Evolutionary conservation across 1,284 basidiomycete genomes (phyloP), one percentile per base, ranked within the genome.

Genomic region (Cryptococcus wingfieldii): DNA sequence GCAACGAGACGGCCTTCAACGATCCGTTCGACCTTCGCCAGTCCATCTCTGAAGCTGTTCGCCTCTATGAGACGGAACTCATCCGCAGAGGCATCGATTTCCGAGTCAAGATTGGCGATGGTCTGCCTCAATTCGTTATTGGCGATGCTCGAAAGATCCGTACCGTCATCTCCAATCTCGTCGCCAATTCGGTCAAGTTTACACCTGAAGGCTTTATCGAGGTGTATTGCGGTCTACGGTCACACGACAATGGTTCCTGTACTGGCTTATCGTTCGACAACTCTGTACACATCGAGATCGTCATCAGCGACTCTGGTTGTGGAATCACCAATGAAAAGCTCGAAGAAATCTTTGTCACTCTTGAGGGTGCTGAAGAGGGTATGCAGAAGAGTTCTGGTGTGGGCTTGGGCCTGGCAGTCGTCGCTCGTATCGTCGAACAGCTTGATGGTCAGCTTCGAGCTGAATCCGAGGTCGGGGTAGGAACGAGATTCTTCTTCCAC

Each of bases 151-250:
- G 82, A 65, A 90, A 91, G 76, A 86, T 92, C 56, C 81, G 83
- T 56, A 89, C 88, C 1, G 85, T 91, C 28, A 83, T 95, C 1
- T 86, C 88, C 45, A 93, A 92, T 70, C 77, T 92, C 42, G 87
- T 88, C 13, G 88, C 86, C 1, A 93, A 95, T 69, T 85, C 89
- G 28, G 88, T 91, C 63, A 89, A 90, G 79, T 89, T 87, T 71
- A 93, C 90, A 7, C 67, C 76, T 0, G 61, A 79, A 27, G 90
- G 89, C 5, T 79, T 77, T 13, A 85, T 94, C 48, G 80, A 80
- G 16, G 83, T 93, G 6, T 79, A 79, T 48, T 88, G 87, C 64
- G 79, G 78, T 28, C 77, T 78, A 2, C 65, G 42, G 44, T 44
- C 48, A 50, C 61, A 9, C 60, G 55, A 56, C n/a, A 51, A 19